Base-by-base conservation (phyloP, 169 alveolate genomes). In the Cytauxzoon felis region DNA sequence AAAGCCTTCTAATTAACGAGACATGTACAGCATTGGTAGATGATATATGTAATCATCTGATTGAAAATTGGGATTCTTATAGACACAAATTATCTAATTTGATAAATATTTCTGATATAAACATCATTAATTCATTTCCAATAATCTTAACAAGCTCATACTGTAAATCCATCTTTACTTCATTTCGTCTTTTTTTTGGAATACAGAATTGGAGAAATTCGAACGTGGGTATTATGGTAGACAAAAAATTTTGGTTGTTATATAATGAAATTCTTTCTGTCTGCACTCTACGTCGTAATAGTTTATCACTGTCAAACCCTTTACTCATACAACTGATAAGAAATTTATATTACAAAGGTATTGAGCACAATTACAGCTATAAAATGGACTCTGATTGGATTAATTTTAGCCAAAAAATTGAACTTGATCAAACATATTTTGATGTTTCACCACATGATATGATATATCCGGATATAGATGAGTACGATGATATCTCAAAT, bases 151-250 rank as follows among this genome's bases (percentile, higher is more conserved):
- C 41, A 2, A 27, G 67, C 4, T 36, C 54, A 1, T 73, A 73
- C 45, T 40, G 69, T 4, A 48, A 42, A 9, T 41, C 60, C 16
- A 38, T 73, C 4, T 73, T 73, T 16, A 27, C 56, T 0, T 54
- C 62, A 29, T 36, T 57, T 23, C 49, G 84, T 6, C n/a, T 52
- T 33, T 27, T 50, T 24, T 73, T 45, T 32, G 84, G 84, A 4
- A 43, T 73, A 18, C 81, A 61, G 47, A 73, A 73, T 36, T 73
- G 84, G 84, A 57, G 68, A n/a, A 69, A 63, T 16, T 78, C 42
- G 24, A 42, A 63, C 18, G 48, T 72, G 8, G 64, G 69, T 1
- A 27, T 33, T 7, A n/a, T n/a, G 11, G 50, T 62, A 23, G 78
- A 73, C 40, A 56, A 69, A 1, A 63, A 53, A 57, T 24, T 73